Evolutionary conservation across 2,329 filamentous ascomycete genomes (phyloP), one percentile per base, ranked within the genome.

Genomic region (Aciculosporium take): DNA sequence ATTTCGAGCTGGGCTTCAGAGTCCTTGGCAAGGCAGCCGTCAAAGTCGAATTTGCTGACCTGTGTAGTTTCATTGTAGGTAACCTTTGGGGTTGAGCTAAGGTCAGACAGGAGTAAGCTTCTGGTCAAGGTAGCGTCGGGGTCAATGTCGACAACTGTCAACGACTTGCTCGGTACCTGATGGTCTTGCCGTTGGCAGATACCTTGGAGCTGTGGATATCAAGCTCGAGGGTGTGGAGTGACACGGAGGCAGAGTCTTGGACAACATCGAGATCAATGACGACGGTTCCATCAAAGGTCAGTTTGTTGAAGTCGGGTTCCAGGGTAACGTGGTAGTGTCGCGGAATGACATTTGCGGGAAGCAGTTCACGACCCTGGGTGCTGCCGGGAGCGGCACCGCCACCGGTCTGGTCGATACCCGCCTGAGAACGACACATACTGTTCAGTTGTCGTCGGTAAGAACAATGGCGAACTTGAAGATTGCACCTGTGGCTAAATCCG

Each of bases 321-420:
- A 96, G 71, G 1, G 84, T 91, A 52, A 96, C 65, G 61, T 94
- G 78, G 65, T 96, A 96, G 66, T 96, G 87, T 30, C 72, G 65
- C n/a, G 89, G 88, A 60, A 89, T 82, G 55, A 95, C 86, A 57
- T 95, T 94, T 63, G 80, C 79, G 40, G 89, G 91, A 53, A 96
- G 72, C 49, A 96, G 81, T 68, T 94, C 83, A 53, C 89, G 80
- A 30, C 49, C 53, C 15, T 55, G 63, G 35, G 41, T 27, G 23
- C 35, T 41, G 17, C 43, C 37, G 17, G 49, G 31, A 39, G 46
- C 43, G 13, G 44, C 46, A 42, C 57, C 57, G 43, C 56, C 57
- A 48, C 59, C 54, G 42, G 55, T 55, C 52, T 52, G 49, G 30
- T 60, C 61, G 51, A 54, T 49, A 32, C 49, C 52, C 30, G 58